Evolutionary conservation across 106 monocot genomes (phyloP), one percentile per base, ranked within the genome.

Genomic region (Apostasia ramifera): DNA sequence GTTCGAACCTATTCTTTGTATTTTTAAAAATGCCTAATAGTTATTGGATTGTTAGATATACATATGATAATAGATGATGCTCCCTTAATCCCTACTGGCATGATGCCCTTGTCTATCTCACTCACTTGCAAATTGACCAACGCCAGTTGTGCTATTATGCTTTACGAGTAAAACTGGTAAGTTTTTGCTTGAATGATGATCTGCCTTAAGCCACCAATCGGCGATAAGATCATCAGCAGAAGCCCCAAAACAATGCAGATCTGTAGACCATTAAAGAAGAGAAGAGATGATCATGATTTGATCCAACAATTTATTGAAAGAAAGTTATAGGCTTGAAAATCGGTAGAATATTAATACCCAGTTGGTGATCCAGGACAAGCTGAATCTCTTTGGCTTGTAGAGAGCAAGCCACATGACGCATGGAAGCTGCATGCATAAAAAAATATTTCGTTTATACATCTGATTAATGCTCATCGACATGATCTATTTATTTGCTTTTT

Each of bases 351-450:
- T 55, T 38, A 40, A 44, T 39, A 86, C 91, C 91, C 91, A 91
- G 43, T 91, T 91, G 2, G 46, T 74, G 1, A 71, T 60, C 91
- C 91, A 91, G 6, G 91, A 91, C 10, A 86, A 45, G 71, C 86
- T 76, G 66, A 79, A 91, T 69, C 72, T 73, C 55, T 37, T 84
- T 1, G 91, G 86, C 73, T 91, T 91, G 69, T 74, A 81, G 70
- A 91, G 62, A 8, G 73, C 57, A 13, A 86, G 79, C 91, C 91
- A 91, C 76, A 91, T 91, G 7, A 86, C 74, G 79, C 91, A 91
- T 1, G 91, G 91, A 47, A 91, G 84, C 91, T 88, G 70, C 26
- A 26, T 65, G 48, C 48, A 54, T 7, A 56, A 51, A 9, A 68
- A 3, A 50, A 63, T 8, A 44, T 63, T 63, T 8, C 13, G 41